Conservation (phyloP, 2,329 filamentous ascomycete species). For the Trichophyton equinum region DNA sequence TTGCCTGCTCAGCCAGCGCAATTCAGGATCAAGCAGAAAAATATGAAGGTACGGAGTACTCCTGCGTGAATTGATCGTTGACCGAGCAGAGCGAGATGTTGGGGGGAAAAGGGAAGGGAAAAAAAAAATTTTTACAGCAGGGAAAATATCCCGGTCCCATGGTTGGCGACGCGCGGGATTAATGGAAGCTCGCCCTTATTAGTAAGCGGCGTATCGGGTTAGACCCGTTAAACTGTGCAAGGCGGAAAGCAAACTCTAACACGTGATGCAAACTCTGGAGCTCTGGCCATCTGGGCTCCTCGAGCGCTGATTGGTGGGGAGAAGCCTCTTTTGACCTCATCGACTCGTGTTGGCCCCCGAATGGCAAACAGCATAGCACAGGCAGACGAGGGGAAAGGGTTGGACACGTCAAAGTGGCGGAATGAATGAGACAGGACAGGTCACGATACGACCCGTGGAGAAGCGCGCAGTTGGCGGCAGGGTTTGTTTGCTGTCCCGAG, state of each 20-base stretch:
- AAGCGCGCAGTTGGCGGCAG: background rate
- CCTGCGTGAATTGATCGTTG: background rate
- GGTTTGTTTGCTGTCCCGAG: background rate
- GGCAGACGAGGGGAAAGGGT: background rate
- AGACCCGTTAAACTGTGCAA: background rate
- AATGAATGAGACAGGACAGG: background rate
- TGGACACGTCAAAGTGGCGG: background rate
- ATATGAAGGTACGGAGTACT: background rate
- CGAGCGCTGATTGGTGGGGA: background rate
- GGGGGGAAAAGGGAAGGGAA: background rate
- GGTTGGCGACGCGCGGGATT: background rate
- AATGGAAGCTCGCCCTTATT: background rate
- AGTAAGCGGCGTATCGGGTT: background rate
- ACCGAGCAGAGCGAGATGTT: background rate
- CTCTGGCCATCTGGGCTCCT: background rate
- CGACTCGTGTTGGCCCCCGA: background rate
- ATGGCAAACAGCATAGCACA: background rate
- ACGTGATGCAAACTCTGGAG: background rate
- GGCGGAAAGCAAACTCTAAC: background rate
- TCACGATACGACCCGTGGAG: background rate
- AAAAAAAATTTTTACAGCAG: background rate
- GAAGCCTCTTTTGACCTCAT: constrained; percentile 4
- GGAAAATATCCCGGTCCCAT: constrained; percentile 2
- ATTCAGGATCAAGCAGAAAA: background rate
- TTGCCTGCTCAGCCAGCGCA: background rate